These are phyloP conservation scores for Acanthamoeba sp. DNA, from an alignment of 208 protist genomes.

Conservation along the genomic window DNA sequence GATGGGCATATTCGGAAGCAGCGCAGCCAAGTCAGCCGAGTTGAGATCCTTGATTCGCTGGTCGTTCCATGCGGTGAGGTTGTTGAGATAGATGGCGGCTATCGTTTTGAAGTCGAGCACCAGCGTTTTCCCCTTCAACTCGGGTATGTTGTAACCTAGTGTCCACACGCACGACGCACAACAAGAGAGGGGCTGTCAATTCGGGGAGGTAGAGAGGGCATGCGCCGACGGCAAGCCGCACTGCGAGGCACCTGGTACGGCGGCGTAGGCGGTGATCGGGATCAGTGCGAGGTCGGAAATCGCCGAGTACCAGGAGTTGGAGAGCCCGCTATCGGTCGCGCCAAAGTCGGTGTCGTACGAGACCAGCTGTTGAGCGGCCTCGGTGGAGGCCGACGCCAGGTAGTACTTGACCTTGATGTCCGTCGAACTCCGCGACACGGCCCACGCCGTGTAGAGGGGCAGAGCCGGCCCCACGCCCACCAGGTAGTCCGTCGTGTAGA, in stretches of 20 bases:
- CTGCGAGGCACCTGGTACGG: background rate
- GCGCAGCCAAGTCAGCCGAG: background rate
- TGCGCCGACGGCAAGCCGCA: too few relatives aligned
- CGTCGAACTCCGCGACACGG: background rate
- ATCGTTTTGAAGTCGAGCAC: background rate
- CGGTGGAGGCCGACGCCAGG: background rate
- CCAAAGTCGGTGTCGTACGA: background rate
- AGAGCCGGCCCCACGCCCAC: background rate
- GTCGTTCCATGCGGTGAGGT: background rate
- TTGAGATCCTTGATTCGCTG: background rate
- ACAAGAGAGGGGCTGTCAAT: too few relatives aligned
- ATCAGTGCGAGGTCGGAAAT: background rate
- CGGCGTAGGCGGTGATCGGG: background rate
- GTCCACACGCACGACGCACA: too few relatives aligned
- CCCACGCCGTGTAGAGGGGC: slow-evolving; percentile 2
- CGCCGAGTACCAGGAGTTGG: background rate
- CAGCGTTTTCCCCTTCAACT: background rate
- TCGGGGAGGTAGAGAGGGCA: too few relatives aligned
- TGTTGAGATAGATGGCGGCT: background rate
- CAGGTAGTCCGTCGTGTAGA: background rate
- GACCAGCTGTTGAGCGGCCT: background rate
- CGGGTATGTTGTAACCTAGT: slow-evolving; percentile 8
- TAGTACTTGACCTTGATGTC: slow-evolving; percentile 38
- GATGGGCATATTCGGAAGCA: background rate
- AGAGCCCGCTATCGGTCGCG: background rate